Base-by-base conservation (phyloP, 116 monocot species). In the Papilionanthe hybrid region DNA sequence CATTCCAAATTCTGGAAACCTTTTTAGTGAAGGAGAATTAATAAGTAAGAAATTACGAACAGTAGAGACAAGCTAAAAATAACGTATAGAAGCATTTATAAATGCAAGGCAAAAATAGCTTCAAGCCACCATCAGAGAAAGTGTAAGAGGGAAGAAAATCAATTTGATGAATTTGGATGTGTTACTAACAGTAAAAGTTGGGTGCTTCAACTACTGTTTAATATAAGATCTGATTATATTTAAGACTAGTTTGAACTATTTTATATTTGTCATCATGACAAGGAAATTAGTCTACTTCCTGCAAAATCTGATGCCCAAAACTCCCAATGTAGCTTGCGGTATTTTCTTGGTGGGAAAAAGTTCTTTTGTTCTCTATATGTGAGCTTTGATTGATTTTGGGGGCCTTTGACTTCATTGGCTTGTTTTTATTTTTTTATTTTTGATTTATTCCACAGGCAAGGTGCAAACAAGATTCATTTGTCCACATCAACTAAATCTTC, bases 381-480 rank as follows among this genome's bases (percentile, higher is more conserved):
- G 17, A 29, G 73, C 44, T 43, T 44, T 19, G 12, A 17, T 43
- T 42, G 43, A 73, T n/a, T 42, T 73, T 73, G 9, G 73, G 43
- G 44, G 44, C 73, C n/a, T 73, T 73, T 32, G 32, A 32, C 32
- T 32, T 32, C 32, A 32, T 32, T 32, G 32, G 32, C 3, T 2
- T 32, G 32, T 37, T 37, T 37, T 37, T 37, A n/a, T 32, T 32
- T 32, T 32, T 32, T 32, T 32, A 1, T 32, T 1, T 32, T 32
- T 3, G 0, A 0, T 47, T 65, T 67, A 23, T 49, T 69, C 55
- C 81, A n/a, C 90, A 99, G 98, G 77, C 99, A 91, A 87, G 90
- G 82, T 84, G 86, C 87, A 78, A 89, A 50, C 82, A 93, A 90
- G 83, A 95, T 89, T 77, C 93, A 91, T 72, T 8, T 73, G 23